Evolutionary conservation across 495 filamentous ascomycete genomes (phyloP).

Genomic region (Copromyces sp.): DNA sequence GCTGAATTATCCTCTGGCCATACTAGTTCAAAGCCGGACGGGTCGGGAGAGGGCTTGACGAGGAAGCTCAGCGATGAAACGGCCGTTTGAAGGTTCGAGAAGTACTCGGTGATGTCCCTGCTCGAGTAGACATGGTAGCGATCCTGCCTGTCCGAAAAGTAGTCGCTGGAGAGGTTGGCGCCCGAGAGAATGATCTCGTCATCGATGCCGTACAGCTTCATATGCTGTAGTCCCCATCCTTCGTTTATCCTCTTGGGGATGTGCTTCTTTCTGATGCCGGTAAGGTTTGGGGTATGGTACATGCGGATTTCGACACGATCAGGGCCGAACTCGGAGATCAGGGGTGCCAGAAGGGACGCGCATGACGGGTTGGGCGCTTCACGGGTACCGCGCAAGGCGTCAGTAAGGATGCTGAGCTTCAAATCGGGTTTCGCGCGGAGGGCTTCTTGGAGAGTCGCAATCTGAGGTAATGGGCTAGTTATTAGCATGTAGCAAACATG

Average conservation of each 20-base stretch:
- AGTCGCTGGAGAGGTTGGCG: conserved; percentile 86
- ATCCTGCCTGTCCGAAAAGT: conserved; percentile 93
- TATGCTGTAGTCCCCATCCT: conserved; percentile 96
- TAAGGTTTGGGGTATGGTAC: conserved; percentile 96
- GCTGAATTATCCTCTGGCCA: conserved; percentile 73
- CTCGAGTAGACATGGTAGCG: conserved; percentile 87
- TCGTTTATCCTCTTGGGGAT: conserved; percentile 90
- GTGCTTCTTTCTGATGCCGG: conserved; percentile 69
- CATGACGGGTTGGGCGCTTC: conserved; percentile 82
- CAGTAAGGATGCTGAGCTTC: conserved; percentile 84
- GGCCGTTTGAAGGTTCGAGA: conserved; percentile 60
- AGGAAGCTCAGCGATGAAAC: conserved; percentile 73
- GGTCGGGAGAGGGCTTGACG: conserved; percentile 50
- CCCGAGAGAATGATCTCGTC: conserved; percentile 94
- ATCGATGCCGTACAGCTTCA: conserved; percentile 97
- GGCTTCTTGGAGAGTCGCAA: conserved; percentile 66
- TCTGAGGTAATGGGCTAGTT: conserved; percentile 32
- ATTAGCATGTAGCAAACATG: neutral
- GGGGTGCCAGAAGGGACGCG: conserved; percentile 76
- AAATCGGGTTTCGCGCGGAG: conserved; percentile 65
- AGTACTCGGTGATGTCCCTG: conserved; percentile 71
- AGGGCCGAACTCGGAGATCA: conserved; percentile 72
- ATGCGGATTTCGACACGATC: conserved; percentile 88
- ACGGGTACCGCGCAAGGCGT: conserved; percentile 82
- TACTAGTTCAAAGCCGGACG: conserved; percentile 56